Percentiles rank a stretch among this genome's conserved stretches.
Evolutionary conservation across 352 stramenopile species (phyloP).

Genomic region (Thalassiosira hispida): DNA sequence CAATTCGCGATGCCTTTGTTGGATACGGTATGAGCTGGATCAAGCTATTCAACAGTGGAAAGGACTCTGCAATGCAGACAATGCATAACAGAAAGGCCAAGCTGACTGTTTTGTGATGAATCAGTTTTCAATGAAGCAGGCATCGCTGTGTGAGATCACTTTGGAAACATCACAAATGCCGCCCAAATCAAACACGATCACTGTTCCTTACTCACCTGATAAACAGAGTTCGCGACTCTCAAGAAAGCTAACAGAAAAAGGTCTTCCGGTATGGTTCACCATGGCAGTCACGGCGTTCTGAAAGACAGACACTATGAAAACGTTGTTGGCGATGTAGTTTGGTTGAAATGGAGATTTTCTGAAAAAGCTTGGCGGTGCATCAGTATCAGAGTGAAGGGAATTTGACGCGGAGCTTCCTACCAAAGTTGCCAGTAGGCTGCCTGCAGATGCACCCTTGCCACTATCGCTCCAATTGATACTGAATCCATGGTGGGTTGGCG

Average conservation of each 20-base stretch:
- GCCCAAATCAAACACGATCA: slow-evolving; percentile 3
- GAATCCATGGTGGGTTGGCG: slow-evolving; percentile 18
- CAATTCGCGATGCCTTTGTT: slow-evolving; percentile 44
- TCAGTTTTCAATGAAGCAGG: background rate
- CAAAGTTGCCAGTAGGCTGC: slow-evolving; percentile 27
- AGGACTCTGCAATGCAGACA: slow-evolving; percentile 45
- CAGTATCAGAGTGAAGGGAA: slow-evolving; percentile 2
- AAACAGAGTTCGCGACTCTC: slow-evolving; percentile 57
- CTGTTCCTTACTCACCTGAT: slow-evolving; percentile 30
- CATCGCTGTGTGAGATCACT: too few relatives aligned
- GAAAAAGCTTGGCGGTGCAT: slow-evolving; percentile 35
- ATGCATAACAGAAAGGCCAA: slow-evolving; percentile 43
- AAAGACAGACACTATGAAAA: slow-evolving; percentile 72
- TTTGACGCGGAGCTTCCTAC: slow-evolving; percentile 20
- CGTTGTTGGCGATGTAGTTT: slow-evolving; percentile 67
- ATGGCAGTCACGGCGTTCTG: slow-evolving; percentile 64
- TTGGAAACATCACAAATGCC: too few relatives aligned
- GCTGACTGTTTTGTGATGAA: slow-evolving; percentile 11
- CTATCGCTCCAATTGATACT: slow-evolving; percentile 14
- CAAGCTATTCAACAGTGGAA: slow-evolving; percentile 54
- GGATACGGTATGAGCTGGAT: slow-evolving; percentile 56
- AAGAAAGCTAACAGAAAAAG: slow-evolving; percentile 63
- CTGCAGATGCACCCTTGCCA: slow-evolving; percentile 23
- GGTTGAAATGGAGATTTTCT: slow-evolving; percentile 59
- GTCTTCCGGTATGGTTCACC: slow-evolving; percentile 60